Conservation (phyloP, 192 early-diverging fungal species). For the Obelidium mucronatum region DNA sequence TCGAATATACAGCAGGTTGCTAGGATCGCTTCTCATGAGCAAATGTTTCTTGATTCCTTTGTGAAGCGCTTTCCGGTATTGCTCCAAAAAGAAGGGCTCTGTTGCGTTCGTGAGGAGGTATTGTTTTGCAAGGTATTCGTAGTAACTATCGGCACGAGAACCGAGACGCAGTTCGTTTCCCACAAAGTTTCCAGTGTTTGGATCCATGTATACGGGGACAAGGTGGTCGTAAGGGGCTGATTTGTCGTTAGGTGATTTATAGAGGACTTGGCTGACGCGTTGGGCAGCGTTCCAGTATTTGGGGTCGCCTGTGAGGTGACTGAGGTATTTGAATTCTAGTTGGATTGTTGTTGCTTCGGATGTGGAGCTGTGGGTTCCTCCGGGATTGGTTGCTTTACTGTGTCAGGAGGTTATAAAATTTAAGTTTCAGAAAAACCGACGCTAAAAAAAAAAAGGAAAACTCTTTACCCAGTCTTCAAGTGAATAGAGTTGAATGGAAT, state of each 20-base stretch:
- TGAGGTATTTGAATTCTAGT: constrained; percentile 86
- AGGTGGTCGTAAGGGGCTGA: constrained; percentile 67
- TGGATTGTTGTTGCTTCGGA: constrained; percentile 87
- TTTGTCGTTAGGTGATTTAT: constrained; percentile 36
- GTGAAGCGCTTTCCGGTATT: constrained; percentile 68
- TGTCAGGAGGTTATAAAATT: not conserved
- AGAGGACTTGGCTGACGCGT: constrained; percentile 64
- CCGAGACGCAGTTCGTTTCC: constrained; percentile 75
- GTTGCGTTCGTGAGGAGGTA: constrained; percentile 74
- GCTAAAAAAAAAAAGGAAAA: not conserved
- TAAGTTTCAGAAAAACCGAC: not conserved
- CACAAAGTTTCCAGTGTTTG: constrained; percentile 64
- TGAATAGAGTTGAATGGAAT: constrained; percentile 74
- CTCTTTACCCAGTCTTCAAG: constrained; percentile 39
- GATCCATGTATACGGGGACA: constrained; percentile 77
- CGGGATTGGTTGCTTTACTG: constrained; percentile 10
- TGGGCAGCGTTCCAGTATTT: constrained; percentile 79
- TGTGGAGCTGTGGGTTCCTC: constrained; percentile 42
- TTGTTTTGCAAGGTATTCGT: constrained; percentile 94
- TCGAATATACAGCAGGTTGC: constrained; percentile 69
- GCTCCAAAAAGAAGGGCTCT: constrained; percentile 69
- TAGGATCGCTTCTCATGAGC: constrained; percentile 62
- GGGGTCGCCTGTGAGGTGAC: constrained; percentile 74
- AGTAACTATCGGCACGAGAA: constrained; percentile 87
- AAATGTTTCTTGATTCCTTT: constrained; percentile 73